Percentiles rank a stretch among this genome's conserved stretches.
These are phyloP conservation scores for Calonectria ilicicola DNA, from an alignment of 2,329 filamentous ascomycete genomes.

Conservation along the genomic window DNA sequence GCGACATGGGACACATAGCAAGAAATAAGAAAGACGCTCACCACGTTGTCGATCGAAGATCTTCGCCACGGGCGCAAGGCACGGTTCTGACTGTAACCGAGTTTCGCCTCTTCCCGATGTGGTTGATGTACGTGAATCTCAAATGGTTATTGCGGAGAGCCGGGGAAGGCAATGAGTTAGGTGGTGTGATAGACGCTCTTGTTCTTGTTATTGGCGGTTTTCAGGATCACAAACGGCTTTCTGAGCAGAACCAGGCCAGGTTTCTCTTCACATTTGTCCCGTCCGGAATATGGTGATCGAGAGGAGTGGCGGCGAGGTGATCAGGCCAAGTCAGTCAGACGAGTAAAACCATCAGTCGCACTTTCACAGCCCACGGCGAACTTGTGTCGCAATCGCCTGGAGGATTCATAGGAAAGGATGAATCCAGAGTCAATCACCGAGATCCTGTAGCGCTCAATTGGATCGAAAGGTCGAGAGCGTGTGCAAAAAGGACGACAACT, in stretches of 20 bases:
- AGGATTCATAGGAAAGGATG: slow-evolving; percentile 19
- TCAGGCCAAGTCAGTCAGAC: slow-evolving; percentile 15
- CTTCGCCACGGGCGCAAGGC: slow-evolving; percentile 6
- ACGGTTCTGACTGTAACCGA: not conserved
- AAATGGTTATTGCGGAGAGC: not conserved
- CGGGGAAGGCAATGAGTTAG: not conserved
- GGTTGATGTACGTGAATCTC: not conserved
- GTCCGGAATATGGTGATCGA: not conserved
- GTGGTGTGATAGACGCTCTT: not conserved
- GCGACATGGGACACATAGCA: not conserved
- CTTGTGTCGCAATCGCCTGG: slow-evolving; percentile 8
- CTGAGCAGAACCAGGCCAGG: not conserved
- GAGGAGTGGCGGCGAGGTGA: slow-evolving; percentile 8
- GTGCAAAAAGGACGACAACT: slow-evolving; percentile 1
- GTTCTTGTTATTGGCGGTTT: not conserved
- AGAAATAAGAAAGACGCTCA: slow-evolving; percentile 8
- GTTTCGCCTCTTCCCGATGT: not conserved
- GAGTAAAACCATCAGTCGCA: not conserved
- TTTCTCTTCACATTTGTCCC: not conserved
- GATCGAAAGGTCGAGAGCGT: not conserved
- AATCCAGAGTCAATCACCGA: not conserved
- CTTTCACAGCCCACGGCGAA: slow-evolving; percentile 8
- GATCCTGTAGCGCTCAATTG: slow-evolving; percentile 1
- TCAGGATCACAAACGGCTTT: not conserved
- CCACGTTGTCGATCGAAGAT: slow-evolving; percentile 10